phyloP scores from a whole-genome alignment of 1,284 basidiomycete species.

The Schizophyllum commune region DNA sequence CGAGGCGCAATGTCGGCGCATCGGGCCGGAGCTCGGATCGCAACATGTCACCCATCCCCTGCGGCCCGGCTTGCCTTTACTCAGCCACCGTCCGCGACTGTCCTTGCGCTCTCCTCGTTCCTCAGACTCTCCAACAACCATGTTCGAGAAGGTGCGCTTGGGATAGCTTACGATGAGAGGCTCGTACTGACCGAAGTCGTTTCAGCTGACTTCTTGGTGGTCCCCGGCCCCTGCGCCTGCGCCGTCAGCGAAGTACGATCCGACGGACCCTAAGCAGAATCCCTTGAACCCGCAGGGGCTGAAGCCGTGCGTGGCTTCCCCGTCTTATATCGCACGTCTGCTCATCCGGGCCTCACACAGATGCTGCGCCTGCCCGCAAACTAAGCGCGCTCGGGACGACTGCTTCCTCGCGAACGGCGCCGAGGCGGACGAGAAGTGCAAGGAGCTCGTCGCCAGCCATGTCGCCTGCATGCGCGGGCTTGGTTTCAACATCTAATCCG shows the following conservation, averaged over 20 bases:
- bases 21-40: too few species aligned
- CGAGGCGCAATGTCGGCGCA: too few species aligned
- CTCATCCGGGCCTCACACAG: constrained; percentile 27
- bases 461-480: constrained; percentile 85
- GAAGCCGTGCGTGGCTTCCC: constrained; percentile 20
- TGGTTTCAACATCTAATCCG: constrained; percentile 71
- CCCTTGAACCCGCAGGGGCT: constrained; percentile 23
- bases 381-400: constrained; percentile 85
- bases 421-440: constrained; percentile 66
- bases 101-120: not conserved
- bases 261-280: constrained; percentile 13
- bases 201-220: constrained; percentile 35
- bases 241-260: constrained; percentile 12
- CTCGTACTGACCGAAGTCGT: not conserved
- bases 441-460: constrained; percentile 73
- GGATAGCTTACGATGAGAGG: not conserved
- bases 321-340: not conserved
- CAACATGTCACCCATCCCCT: too few species aligned
- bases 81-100: not conserved
- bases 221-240: constrained; percentile 19
- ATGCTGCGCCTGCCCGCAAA: constrained; percentile 94
- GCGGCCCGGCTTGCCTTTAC: not conserved
- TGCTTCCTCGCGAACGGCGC: constrained; percentile 82
- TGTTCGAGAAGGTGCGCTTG: not conserved
- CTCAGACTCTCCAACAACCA: not conserved